Evolutionary conservation across 805 yeast species (phyloP), one percentile per base, ranked within the genome.

Genomic region (Saccharomycopsis sp.): DNA sequence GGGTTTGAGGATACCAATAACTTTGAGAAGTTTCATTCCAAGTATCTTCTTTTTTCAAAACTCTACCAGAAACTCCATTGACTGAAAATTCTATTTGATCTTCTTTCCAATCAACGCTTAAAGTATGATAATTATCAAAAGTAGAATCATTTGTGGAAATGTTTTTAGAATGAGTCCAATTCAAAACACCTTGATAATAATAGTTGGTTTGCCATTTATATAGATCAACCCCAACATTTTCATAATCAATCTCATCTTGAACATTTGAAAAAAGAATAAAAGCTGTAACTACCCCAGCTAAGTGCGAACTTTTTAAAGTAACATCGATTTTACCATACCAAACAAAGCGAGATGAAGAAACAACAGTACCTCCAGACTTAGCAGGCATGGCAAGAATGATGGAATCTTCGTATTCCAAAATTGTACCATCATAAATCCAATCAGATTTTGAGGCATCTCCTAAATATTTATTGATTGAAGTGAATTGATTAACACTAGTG

Each of bases 221-320:
- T 53, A 83, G 60, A 53, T 81, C 74, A 53, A 72, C 71, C 44
- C 97, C 97, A 48, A 86, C 79, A 51, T 76, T 79, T 64, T 88
- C 96, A 55, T 62, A 77, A 70, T 88, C 96, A 52, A 87, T 71
- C 69, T 88, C 96, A 65, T 87, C 96, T 67, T 83, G 76, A 31
- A 79, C 85, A 56, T 83, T 82, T 5, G 95, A 83, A 60, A 75
- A 79, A 39, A 85, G 58, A 59, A 87, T 85, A 53, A 78, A 74
- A 23, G 95, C 88, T 13, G 94, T 70, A 44, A 87, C 72, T 28
- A 87, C 95, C 67, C 96, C 96, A 8, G 61, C 67, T 29, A 69
- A 70, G 54, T 75, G 83, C 1, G 95, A 81, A 0, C 89, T 66
- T 63, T 80, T 86, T 53, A 86, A 53, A 37, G 64, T 70, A 36